Evolutionary conservation across 768 basidiomycete species (phyloP).

Genomic region (Asterophora parasitica): DNA sequence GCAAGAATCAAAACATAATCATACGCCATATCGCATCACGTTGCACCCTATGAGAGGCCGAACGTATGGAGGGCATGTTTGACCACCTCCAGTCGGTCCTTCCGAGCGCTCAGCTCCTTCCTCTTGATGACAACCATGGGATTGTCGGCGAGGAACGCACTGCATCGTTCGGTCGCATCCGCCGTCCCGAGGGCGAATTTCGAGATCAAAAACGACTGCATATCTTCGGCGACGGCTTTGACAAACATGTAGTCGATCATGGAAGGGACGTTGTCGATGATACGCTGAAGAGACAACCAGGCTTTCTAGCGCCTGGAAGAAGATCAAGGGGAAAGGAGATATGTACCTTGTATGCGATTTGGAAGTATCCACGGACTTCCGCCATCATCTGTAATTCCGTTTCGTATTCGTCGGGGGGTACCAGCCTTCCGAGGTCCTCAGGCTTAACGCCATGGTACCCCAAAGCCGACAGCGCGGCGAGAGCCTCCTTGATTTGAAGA

Average conservation of each 20-base stretch:
- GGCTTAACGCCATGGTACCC: slow-evolving; percentile 24
- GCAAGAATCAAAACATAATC: too few species aligned
- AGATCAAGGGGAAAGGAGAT: background rate
- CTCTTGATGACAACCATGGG: slow-evolving; percentile 30
- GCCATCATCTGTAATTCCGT: slow-evolving; percentile 39
- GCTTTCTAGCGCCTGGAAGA: too few species aligned
- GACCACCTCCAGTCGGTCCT: slow-evolving; percentile 35
- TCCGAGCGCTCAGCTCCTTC: slow-evolving; percentile 27
- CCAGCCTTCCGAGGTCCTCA: slow-evolving; percentile 30
- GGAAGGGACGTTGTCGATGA: slow-evolving; percentile 40
- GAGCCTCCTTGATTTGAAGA: slow-evolving; percentile 8
- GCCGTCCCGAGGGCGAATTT: slow-evolving; percentile 32
- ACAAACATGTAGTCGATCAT: slow-evolving; percentile 29
- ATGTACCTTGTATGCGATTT: slow-evolving; percentile 41
- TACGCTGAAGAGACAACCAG: slow-evolving; percentile 25
- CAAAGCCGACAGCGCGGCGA: slow-evolving; percentile 24
- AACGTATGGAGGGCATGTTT: slow-evolving; percentile 29
- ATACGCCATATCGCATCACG: too few species aligned
- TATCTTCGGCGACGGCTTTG: slow-evolving; percentile 23
- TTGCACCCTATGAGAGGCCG: slow-evolving; percentile 16
- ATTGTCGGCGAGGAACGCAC: slow-evolving; percentile 43
- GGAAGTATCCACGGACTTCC: slow-evolving; percentile 41
- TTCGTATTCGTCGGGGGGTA: slow-evolving; percentile 32
- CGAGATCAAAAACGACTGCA: slow-evolving; percentile 30
- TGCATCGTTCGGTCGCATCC: slow-evolving; percentile 32